These are phyloP conservation scores for Fusarium dimerum DNA, from an alignment of 2,329 filamentous ascomycete genomes.

Conservation along the genomic window DNA sequence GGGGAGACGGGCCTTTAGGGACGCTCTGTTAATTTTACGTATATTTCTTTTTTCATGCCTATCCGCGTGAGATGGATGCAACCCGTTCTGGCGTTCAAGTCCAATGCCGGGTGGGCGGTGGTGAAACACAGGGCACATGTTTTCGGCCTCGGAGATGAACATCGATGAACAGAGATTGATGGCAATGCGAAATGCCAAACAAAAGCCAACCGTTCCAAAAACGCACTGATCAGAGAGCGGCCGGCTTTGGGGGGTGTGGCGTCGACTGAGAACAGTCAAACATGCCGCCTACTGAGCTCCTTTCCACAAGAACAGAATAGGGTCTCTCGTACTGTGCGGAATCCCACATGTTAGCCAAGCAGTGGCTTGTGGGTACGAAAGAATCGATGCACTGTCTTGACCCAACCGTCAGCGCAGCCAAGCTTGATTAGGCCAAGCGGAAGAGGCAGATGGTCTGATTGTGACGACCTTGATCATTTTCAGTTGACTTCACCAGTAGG, in stretches of 20 bases:
- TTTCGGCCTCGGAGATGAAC: background rate
- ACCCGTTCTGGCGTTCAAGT: too few species aligned
- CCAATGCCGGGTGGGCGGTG: too few species aligned
- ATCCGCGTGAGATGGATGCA: too few species aligned
- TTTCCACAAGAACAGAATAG: background rate
- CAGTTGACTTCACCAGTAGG: conserved; percentile 8
- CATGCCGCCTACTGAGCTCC: background rate
- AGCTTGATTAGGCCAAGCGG: conserved; percentile 24
- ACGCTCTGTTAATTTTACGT: too few species aligned
- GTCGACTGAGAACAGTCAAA: background rate
- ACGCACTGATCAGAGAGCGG: background rate
- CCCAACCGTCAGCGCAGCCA: conserved; percentile 8
- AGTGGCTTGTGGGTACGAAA: conserved; percentile 1
- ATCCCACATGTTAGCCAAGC: background rate
- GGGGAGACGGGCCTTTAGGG: too few species aligned
- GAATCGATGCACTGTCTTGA: conserved; percentile 1
- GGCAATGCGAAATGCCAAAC: background rate
- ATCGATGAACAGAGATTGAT: background rate
- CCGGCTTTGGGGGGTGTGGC: background rate
- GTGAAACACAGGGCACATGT: background rate
- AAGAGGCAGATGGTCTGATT: conserved; percentile 27
- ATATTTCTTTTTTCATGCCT: too few species aligned
- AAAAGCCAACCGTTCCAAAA: background rate
- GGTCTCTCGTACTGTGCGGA: too few species aligned
- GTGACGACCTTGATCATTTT: conserved; percentile 17